Percentiles rank a stretch among this genome's conserved stretches.
Conservation (phyloP, 768 basidiomycete species). For the Floccularia luteovirens region DNA sequence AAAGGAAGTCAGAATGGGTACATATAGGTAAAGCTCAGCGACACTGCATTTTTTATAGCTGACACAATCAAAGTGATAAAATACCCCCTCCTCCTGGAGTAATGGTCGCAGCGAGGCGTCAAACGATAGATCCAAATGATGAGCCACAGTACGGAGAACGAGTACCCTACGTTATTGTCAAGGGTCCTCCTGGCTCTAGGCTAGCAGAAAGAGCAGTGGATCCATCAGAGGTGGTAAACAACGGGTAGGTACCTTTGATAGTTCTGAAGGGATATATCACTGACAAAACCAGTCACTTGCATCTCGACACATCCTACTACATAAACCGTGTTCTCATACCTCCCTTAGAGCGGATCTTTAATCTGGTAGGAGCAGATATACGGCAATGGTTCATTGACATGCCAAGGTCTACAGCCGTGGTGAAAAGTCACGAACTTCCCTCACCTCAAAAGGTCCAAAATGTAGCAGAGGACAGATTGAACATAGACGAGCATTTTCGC, state of each 20-base stretch:
- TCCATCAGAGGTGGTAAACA: slow-evolving; percentile 63
- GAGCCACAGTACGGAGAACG: slow-evolving; percentile 93
- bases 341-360: slow-evolving; percentile 86
- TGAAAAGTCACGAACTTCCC: slow-evolving; percentile 23
- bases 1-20: slow-evolving; percentile 90
- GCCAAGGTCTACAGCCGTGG: slow-evolving; percentile 50
- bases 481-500: slow-evolving; percentile 73
- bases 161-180: slow-evolving; percentile 82
- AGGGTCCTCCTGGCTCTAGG: slow-evolving; percentile 52
- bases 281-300: slow-evolving; percentile 40
- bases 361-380: slow-evolving; percentile 84
- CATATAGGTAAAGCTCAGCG: slow-evolving; percentile 61
- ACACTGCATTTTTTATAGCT: neutral
- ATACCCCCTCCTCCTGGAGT: slow-evolving; percentile 89
- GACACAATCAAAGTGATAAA: slow-evolving; percentile 50
- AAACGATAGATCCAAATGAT: slow-evolving; percentile 66
- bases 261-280: neutral
- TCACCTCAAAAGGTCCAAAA: slow-evolving; percentile 17
- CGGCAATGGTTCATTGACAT: slow-evolving; percentile 82
- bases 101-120: slow-evolving; percentile 71
- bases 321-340: slow-evolving; percentile 83
- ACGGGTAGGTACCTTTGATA: slow-evolving; percentile 35
- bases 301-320: slow-evolving; percentile 86
- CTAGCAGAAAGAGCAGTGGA: slow-evolving; percentile 70
- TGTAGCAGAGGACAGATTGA: slow-evolving; percentile 26